phyloP scores from a whole-genome alignment of 1,284 basidiomycete genomes.

The Stygiomarasmius scandens region DNA sequence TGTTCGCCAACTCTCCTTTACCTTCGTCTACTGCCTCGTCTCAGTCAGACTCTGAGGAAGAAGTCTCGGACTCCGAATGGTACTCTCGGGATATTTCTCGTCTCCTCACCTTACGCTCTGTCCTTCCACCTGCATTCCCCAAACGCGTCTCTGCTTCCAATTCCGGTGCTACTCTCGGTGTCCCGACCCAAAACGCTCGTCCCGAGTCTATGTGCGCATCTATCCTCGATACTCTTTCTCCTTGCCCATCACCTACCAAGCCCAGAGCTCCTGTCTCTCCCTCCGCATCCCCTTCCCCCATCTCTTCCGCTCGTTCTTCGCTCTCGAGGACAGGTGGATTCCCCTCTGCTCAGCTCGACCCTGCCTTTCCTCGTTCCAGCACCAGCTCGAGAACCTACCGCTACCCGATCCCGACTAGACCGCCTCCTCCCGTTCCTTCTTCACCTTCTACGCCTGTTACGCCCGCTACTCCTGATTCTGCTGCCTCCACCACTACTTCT shows the following conservation, averaged over 20 bases:
- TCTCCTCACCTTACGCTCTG: slow-evolving; percentile 34
- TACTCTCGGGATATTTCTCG: slow-evolving; percentile 42
- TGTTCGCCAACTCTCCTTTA: slow-evolving; percentile 9
- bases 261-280: slow-evolving; percentile 14
- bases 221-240: slow-evolving; percentile 8
- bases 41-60: slow-evolving; percentile 28
- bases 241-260: slow-evolving; percentile 15
- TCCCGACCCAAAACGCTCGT: too few species aligned
- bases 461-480: slow-evolving; percentile 4
- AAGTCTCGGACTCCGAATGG: slow-evolving; percentile 42
- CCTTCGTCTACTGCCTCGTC: slow-evolving; percentile 4
- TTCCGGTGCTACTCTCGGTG: too few species aligned
- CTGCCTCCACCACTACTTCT: slow-evolving; percentile 8
- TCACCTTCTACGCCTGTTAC: slow-evolving; percentile 3
- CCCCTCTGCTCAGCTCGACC: slow-evolving; percentile 28
- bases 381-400: slow-evolving; percentile 19
- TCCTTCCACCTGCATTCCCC: slow-evolving; percentile 25
- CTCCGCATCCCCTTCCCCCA: neutral
- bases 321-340: slow-evolving; percentile 5
- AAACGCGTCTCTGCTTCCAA: slow-evolving; percentile 7
- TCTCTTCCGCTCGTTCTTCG: neutral
- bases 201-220: slow-evolving; percentile 37
- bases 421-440: slow-evolving; percentile 28
- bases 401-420: slow-evolving; percentile 31
- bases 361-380: slow-evolving; percentile 21